These are phyloP conservation scores for Blattamonas nauphoetae DNA, from an alignment of 78 protist species.

Conservation along the genomic window DNA sequence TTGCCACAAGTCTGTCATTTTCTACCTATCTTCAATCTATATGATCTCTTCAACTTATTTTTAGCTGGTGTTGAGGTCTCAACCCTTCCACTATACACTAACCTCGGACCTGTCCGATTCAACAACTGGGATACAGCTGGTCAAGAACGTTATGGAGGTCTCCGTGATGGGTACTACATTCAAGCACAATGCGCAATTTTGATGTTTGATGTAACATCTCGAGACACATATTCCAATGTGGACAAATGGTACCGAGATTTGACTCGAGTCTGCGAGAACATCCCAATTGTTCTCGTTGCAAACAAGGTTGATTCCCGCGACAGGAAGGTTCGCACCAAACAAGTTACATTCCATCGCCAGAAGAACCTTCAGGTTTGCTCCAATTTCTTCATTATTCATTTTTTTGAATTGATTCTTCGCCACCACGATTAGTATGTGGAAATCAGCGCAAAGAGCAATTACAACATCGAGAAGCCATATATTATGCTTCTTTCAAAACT, in stretches of 20 bases:
- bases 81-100: constrained; percentile 87
- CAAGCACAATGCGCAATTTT: constrained; percentile 93
- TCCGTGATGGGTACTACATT: constrained; percentile 93
- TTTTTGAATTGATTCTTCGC: background rate
- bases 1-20: constrained; percentile 49
- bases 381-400: constrained; percentile 19
- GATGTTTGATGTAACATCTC: constrained; percentile 98
- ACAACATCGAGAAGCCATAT: constrained; percentile 99
- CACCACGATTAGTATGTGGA: too few relatives aligned
- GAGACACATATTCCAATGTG: constrained; percentile 89
- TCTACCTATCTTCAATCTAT: background rate
- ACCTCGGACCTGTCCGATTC: constrained; percentile 77
- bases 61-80: constrained; percentile 67
- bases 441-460: constrained; percentile 91
- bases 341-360: constrained; percentile 93
- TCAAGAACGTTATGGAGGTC: constrained; percentile 97
- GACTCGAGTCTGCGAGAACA: constrained; percentile 85
- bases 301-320: constrained; percentile 98
- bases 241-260: constrained; percentile 95
- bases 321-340: constrained; percentile 85
- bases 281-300: constrained; percentile 95
- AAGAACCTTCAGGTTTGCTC: constrained; percentile 91
- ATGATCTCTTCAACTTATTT: background rate
- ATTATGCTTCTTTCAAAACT: constrained; percentile 87
- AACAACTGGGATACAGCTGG: constrained; percentile 99